A percentile compares a stretch with the other conserved stretches of the same genome.
These are phyloP conservation scores for Chenopodium formosanum DNA, from an alignment of 148 eudicot species.

Conservation along the genomic window DNA sequence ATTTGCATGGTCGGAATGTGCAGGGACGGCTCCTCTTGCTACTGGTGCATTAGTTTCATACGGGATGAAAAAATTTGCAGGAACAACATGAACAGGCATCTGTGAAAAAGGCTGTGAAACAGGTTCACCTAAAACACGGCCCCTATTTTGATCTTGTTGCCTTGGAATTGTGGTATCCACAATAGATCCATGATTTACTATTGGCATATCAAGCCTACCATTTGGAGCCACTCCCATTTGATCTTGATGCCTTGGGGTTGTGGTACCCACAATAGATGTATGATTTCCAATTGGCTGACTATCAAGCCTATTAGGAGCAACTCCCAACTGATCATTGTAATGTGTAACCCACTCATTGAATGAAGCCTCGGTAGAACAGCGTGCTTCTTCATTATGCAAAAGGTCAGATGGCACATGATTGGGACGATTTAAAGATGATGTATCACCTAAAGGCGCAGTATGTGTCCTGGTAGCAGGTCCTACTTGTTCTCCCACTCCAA, in stretches of 20 bases:
- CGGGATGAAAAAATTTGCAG: constrained; percentile 20
- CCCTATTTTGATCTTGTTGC: constrained; percentile 8
- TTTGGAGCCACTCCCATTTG: constrained; percentile 27
- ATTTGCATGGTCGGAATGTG: constrained; percentile 14
- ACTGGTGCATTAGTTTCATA: constrained; percentile 19
- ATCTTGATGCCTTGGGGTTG: constrained; percentile 11
- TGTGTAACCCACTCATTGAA: constrained; percentile 15
- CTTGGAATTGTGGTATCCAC: constrained; percentile 21
- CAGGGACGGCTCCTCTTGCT: constrained; percentile 24
- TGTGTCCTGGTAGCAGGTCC: constrained; percentile 12
- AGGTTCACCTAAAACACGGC: constrained; percentile 26
- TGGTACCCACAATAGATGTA: constrained; percentile 22
- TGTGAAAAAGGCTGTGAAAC: constrained; percentile 25
- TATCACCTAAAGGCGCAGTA: constrained; percentile 21
- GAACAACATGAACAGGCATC: constrained; percentile 8
- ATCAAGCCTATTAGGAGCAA: constrained; percentile 24
- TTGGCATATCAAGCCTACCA: constrained; percentile 17
- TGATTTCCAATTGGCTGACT: constrained; percentile 17
- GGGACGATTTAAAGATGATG: constrained; percentile 16
- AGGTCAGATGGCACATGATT: constrained; percentile 13
- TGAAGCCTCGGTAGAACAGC: constrained; percentile 13
- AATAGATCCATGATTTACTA: constrained; percentile 16
- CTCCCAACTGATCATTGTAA: constrained; percentile 21
- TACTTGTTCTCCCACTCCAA: constrained; percentile 24
- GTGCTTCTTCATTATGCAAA: constrained; percentile 7